Base-by-base conservation (phyloP, 306 rosid genomes). In the Quercus rubra region DNA sequence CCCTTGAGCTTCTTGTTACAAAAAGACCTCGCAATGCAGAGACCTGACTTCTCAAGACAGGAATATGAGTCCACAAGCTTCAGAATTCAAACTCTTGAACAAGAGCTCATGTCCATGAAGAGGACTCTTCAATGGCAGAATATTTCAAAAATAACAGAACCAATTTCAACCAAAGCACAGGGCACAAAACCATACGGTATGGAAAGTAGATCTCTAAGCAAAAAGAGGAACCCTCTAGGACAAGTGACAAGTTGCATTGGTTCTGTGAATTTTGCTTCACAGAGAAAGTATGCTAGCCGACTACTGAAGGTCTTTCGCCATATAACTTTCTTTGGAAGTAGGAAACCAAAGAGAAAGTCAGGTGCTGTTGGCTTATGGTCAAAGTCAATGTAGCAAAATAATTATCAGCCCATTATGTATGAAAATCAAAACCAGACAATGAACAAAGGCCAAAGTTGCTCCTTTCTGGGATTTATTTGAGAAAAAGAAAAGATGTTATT, bases 1-100 rank as follows among this genome's bases (percentile, higher is more conserved):
- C 86, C 97, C 52, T 80, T 91, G 87, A 88, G 97, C 84, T 82
- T 86, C 63, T 70, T 93, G 78, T 78, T 88, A 18, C 91, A 86
- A 38, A 93, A 88, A 74, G 94, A 91, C 76, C 49, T 57, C 0
- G 57, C 74, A 55, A 80, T 61, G 87, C 87, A 85, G 86, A 83
- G 81, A 52, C 81, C 81, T 69, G 91, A 94, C 80, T 56, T 86
- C 28, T 80, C 93, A 1, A 85, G 85, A 41, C 79, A 87, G 43
- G 96, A 94, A 68, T 89, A 84, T 35, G 97, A 92, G 85, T 90
- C 97, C 6, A 92, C 98, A 41, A 92, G 97, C 89, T 90, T 94
- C 84, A 90, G 96, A 72, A 90, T 92, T 49, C 97, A 92, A 75
- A 90, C 59, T 58, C 96, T 94, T 62, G 94, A 94, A 67, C 91